phyloP scores from a whole-genome alignment of 192 early-diverging fungal genomes.

The Polychytrium aggregatum region DNA sequence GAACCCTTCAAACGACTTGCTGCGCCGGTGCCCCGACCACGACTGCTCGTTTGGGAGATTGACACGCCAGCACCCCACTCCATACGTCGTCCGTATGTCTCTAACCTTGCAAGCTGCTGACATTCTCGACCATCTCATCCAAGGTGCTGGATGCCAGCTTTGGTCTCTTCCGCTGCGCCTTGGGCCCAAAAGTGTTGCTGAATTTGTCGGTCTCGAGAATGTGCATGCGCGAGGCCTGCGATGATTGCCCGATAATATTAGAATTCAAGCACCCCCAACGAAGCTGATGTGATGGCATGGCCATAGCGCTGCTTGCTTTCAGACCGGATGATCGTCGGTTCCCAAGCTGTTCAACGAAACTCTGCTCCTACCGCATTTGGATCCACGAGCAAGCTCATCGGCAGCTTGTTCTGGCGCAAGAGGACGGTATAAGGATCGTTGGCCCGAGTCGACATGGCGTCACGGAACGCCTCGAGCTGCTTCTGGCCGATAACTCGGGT shows the following conservation, averaged over 20 bases:
- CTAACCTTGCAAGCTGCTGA: too few relatives aligned
- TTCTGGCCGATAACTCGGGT: slow-evolving; percentile 94
- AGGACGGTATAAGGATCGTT: slow-evolving; percentile 96
- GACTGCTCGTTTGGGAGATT: too few relatives aligned
- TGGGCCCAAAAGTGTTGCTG: slow-evolving; percentile 83
- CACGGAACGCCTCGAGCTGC: slow-evolving; percentile 83
- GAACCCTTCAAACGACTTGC: too few relatives aligned
- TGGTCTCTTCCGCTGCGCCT: slow-evolving; percentile 88
- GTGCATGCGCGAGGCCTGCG: slow-evolving; percentile 58
- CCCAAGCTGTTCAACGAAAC: too few relatives aligned
- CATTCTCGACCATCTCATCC: slow-evolving; percentile 66
- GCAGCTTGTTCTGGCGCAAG: slow-evolving; percentile 87
- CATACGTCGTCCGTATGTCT: too few relatives aligned
- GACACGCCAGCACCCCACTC: too few relatives aligned
- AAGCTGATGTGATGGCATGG: not conserved
- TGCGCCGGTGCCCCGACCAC: too few relatives aligned
- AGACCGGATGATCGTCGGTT: too few relatives aligned
- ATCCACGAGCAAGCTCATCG: slow-evolving; percentile 83
- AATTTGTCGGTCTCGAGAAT: slow-evolving; percentile 94
- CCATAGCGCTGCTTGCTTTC: too few relatives aligned
- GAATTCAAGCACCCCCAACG: not conserved
- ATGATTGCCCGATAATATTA: too few relatives aligned
- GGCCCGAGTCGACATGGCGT: slow-evolving; percentile 71
- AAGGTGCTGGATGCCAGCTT: slow-evolving; percentile 64
- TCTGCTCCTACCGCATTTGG: slow-evolving; percentile 54